These are phyloP conservation scores for Colletotrichum eleusines DNA, from an alignment of 2,329 filamentous ascomycete species.

Conservation along the genomic window DNA sequence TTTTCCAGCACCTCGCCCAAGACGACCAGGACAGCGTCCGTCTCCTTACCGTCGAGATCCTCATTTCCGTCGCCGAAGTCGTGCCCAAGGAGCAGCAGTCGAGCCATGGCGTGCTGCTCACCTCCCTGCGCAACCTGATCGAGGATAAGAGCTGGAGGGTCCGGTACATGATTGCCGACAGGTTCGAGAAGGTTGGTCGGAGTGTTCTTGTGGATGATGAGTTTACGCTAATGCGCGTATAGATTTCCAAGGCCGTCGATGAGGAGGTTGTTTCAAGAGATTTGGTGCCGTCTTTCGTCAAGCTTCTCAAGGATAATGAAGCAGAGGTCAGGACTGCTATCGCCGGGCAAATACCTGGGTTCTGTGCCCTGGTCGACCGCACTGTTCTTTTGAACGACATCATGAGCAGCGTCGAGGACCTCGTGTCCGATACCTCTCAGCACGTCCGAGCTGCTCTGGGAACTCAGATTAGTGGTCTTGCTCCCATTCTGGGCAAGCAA, in stretches of 20 bases:
- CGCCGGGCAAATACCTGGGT: slow-evolving; percentile 96
- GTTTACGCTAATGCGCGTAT: slow-evolving; percentile 27
- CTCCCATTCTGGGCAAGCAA: slow-evolving; percentile 96
- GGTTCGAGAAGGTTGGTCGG: slow-evolving; percentile 87
- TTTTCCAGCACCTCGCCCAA: slow-evolving; percentile 95
- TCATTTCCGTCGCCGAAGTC: slow-evolving; percentile 96
- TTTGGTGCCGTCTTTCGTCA: slow-evolving; percentile 95
- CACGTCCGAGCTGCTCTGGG: slow-evolving; percentile 96
- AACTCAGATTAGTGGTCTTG: slow-evolving; percentile 96
- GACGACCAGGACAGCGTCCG: slow-evolving; percentile 99
- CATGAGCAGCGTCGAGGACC: slow-evolving; percentile 95
- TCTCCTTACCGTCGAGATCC: slow-evolving; percentile 93
- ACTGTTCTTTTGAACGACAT: slow-evolving; percentile 93
- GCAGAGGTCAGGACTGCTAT: slow-evolving; percentile 97
- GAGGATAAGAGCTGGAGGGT: slow-evolving; percentile 99
- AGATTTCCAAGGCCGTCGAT: slow-evolving; percentile 98
- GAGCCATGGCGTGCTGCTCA: slow-evolving; percentile 92
- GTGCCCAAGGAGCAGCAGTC: slow-evolving; percentile 98
- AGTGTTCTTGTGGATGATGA: slow-evolving; percentile 38
- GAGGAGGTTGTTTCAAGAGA: slow-evolving; percentile 96
- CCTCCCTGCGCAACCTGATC: slow-evolving; percentile 90
- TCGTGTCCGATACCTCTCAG: slow-evolving; percentile 95
- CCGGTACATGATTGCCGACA: slow-evolving; percentile 98
- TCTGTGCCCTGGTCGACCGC: slow-evolving; percentile 90
- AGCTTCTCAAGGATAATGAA: slow-evolving; percentile 97